Evolutionary conservation across 441 rosid species (phyloP).

Genomic region (Pelargonium australe): DNA sequence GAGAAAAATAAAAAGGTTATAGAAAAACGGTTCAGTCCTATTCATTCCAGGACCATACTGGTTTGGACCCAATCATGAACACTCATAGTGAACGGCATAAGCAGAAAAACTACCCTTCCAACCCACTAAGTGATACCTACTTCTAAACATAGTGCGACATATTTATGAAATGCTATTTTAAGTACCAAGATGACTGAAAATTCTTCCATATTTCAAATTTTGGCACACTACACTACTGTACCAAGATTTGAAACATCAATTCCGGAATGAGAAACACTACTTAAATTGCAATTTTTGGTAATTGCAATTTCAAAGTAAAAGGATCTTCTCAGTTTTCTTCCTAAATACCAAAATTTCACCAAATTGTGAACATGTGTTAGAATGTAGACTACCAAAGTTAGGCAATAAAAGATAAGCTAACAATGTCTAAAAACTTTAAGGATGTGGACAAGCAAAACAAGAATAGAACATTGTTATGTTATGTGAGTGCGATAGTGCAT

Average conservation of each 20-base stretch:
- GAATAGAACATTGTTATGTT: not conserved
- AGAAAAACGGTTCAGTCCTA: too few species aligned
- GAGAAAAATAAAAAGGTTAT: too few species aligned
- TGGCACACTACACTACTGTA: too few species aligned
- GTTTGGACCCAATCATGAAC: too few species aligned
- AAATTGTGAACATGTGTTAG: not conserved
- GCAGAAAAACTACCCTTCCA: too few species aligned
- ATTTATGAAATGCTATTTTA: not conserved
- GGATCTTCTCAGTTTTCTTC: not conserved
- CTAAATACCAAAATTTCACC: not conserved
- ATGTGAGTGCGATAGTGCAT: not conserved
- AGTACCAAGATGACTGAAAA: not conserved
- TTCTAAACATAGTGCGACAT: not conserved
- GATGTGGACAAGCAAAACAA: not conserved
- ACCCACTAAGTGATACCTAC: not conserved
- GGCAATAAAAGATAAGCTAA: not conserved
- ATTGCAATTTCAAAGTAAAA: too few species aligned
- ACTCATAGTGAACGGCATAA: too few species aligned
- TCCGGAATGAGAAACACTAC: too few species aligned
- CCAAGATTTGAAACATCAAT: too few species aligned
- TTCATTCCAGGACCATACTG: too few species aligned
- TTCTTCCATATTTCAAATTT: too few species aligned
- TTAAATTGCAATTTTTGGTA: too few species aligned
- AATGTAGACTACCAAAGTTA: not conserved
- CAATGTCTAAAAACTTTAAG: not conserved